Conservation (phyloP, 768 basidiomycete species). For the Tylopilus plumbeoviolaceoides region DNA sequence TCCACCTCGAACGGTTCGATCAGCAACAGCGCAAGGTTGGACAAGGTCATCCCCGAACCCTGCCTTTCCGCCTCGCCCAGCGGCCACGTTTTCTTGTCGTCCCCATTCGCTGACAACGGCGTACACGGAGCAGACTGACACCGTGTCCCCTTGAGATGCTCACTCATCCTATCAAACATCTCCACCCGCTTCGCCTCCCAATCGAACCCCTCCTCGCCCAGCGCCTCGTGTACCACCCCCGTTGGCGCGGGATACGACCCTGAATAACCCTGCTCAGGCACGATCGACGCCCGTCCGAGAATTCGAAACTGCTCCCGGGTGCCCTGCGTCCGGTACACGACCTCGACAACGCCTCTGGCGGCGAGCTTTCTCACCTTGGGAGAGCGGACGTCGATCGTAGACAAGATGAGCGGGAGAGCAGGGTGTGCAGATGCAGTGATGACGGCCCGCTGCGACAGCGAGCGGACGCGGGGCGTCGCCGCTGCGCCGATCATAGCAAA, state of each 20-base stretch:
- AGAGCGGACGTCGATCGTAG: background rate
- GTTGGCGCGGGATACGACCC: background rate
- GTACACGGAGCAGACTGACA: background rate
- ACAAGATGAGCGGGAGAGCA: background rate
- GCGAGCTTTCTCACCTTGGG: background rate
- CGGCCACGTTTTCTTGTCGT: constrained; percentile 62
- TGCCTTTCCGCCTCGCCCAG: constrained; percentile 40
- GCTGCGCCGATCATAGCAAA: background rate
- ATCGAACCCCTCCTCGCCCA: background rate
- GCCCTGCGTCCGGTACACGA: background rate
- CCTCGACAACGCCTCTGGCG: background rate
- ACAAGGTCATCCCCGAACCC: constrained; percentile 50
- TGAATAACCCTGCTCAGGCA: background rate
- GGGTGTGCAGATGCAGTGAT: background rate
- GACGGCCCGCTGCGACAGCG: background rate
- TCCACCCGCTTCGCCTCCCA: background rate
- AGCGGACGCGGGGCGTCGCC: background rate
- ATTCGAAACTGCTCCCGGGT: background rate
- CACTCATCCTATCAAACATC: background rate
- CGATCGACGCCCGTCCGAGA: background rate
- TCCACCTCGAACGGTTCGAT: constrained; percentile 47
- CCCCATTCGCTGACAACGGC: constrained; percentile 27
- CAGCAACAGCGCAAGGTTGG: constrained; percentile 68
- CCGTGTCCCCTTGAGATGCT: background rate
- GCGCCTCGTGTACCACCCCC: background rate